A percentile compares a stretch with the other conserved stretches of the same genome.
phyloP scores from a whole-genome alignment of 73 alveolate species.

The Tetrahymena malaccensis region DNA sequence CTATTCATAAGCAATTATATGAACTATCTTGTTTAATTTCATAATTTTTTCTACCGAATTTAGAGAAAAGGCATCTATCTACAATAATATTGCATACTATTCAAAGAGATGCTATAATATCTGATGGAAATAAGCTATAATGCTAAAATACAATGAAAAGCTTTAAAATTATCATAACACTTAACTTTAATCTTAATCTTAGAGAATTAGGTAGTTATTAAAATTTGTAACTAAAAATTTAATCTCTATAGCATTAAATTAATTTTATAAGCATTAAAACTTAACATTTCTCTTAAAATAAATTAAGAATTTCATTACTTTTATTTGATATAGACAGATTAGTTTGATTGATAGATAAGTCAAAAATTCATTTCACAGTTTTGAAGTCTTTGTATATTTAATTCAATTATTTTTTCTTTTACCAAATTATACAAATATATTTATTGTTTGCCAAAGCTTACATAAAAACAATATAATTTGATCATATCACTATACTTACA shows the following conservation, averaged over 20 bases:
- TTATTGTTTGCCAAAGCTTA: not conserved
- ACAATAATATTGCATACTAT: not conserved
- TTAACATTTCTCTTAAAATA: not conserved
- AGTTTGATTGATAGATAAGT: no score
- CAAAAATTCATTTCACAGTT: not conserved
- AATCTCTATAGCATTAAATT: no score
- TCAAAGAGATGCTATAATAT: not conserved
- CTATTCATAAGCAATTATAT: not conserved
- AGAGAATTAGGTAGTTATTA: not conserved
- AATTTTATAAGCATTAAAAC: not conserved
- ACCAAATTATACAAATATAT: not conserved
- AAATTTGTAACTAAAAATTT: not conserved
- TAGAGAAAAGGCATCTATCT: not conserved
- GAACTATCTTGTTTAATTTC: not conserved
- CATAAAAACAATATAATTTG: not conserved
- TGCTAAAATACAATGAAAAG: not conserved
- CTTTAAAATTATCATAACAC: no score
- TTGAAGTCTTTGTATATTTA: not conserved
- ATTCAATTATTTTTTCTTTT: not conserved
- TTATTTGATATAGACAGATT: not conserved
- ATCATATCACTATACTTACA: not conserved
- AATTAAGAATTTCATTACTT: no score
- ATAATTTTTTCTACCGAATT: not conserved
- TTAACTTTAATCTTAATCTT: no score
- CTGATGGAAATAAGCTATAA: not conserved